Percentiles rank a stretch among this genome's conserved stretches.
phyloP scores from a whole-genome alignment of 179 eudicot species.

The Silene coronaria region DNA sequence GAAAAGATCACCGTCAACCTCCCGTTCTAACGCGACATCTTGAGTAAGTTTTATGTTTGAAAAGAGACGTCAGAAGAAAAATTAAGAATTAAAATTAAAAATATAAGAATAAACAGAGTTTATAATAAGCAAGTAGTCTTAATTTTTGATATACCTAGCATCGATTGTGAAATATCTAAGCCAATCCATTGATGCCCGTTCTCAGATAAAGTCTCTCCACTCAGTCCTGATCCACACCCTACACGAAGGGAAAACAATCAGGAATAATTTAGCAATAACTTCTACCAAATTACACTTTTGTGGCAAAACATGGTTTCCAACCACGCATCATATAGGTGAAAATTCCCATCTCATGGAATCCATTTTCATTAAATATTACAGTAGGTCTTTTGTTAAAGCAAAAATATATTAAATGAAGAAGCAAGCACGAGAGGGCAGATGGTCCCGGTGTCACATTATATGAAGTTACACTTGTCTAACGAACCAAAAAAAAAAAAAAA shows the following conservation, averaged over 20 bases:
- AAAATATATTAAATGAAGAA: not conserved
- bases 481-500: not conserved
- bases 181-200: constrained; percentile 94
- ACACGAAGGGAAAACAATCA: constrained; percentile 12
- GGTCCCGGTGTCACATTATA: not conserved
- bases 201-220: constrained; percentile 88
- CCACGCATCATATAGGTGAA: constrained; percentile 1
- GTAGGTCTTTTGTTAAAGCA: no score
- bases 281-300: not conserved
- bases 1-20: constrained; percentile 81
- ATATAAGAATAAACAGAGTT: not conserved
- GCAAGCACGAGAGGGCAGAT: not conserved
- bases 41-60: constrained; percentile 8
- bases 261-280: not conserved
- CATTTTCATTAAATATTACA: not conserved
- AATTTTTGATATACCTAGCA: constrained; percentile 58
- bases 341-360: not conserved
- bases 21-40: constrained; percentile 88
- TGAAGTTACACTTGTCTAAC: not conserved
- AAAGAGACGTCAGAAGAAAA: constrained; percentile 13
- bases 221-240: constrained; percentile 97
- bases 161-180: constrained; percentile 78
- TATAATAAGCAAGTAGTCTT: not conserved
- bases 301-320: not conserved
- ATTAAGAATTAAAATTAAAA: no score